Base-by-base conservation (phyloP, 2,329 filamentous ascomycete genomes). In the Diaporthe citri region DNA sequence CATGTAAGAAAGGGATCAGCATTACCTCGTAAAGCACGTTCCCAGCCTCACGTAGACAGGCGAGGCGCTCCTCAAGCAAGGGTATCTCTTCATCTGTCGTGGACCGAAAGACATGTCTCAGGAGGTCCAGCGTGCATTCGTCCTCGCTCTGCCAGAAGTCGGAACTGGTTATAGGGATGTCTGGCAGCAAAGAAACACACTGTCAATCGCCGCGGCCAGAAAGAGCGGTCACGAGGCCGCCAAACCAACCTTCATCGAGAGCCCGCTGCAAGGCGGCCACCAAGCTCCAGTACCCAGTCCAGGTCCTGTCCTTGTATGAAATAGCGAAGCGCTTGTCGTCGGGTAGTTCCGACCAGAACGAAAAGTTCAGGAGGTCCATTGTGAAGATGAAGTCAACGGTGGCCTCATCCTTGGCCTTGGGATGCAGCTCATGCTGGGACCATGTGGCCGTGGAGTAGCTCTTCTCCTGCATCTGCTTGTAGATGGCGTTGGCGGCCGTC, bases 301-400 rank as follows among this genome's bases (percentile, higher is more conserved):
- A 98, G 74, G 85, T 91, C 83, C 91, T 93, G 39, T 91, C 95
- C 60, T 89, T 90, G 83, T 98, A 98, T 74, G 94, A 92, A 56
- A 99, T 90, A 13, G 93, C 90, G 83, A 96, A 99, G 15, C 95
- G 89, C 79, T 96, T 92, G 7, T 91, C 88, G 15, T 94, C 92
- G 0, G 87, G 83, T 59, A 85, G 81, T 71, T 94, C 93, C 20
- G 95, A 97, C 97, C 97, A 99, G 83, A 99, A 99, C 31, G 93
- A 97, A 82, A 98, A 99, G 82, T 99, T 99, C 69, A 99, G 86
- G 39, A 99, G 84, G 82, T 99, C 97, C 95, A 99, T 97, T 28
- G 94, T 95, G 82, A 99, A 98, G 80, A 99, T 96, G 82, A 99
- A 98, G 77, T 94, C 93, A 31, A 97, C 91, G 0, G 95, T 96